These are phyloP conservation scores for Xanthoparmelia taractica DNA, from an alignment of 495 filamentous ascomycete species.

Conservation along the genomic window DNA sequence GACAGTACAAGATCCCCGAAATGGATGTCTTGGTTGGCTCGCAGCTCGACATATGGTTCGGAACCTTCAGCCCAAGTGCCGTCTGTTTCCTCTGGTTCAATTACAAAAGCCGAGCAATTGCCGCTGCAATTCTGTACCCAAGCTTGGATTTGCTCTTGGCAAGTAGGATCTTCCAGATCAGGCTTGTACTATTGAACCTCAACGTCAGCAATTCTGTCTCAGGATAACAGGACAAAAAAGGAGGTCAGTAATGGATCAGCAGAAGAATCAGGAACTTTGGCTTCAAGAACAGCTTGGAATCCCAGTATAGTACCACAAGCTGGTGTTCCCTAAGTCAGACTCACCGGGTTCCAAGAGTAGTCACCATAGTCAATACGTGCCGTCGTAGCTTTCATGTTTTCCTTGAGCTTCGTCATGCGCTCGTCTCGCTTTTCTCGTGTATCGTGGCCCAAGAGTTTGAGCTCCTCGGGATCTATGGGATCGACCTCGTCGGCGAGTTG, in stretches of 20 bases:
- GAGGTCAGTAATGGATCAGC: not conserved
- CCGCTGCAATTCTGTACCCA: not conserved
- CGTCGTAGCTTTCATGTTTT: no score
- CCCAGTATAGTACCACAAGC: not conserved
- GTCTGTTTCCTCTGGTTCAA: not conserved
- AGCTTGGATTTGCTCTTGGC: not conserved
- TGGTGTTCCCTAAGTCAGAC: not conserved
- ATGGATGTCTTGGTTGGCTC: constrained; percentile 4
- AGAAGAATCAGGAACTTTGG: not conserved
- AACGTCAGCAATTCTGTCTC: not conserved
- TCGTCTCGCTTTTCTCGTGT: not conserved
- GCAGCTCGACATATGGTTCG: constrained; percentile 2
- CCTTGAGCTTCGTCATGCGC: not conserved
- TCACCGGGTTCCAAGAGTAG: not conserved
- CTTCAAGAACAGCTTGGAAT: not conserved
- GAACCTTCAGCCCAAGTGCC: not conserved
- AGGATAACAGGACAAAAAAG: not conserved
- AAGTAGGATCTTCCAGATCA: not conserved
- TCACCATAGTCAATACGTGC: not conserved
- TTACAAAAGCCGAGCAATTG: not conserved
- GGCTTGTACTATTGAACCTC: not conserved
- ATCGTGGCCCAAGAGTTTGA: not conserved
- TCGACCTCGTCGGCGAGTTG: not conserved
- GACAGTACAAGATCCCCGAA: constrained; percentile 6
- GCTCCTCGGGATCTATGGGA: not conserved